Base-by-base conservation (phyloP, 73 alveolate genomes). In the Paramecium biaurelia region DNA sequence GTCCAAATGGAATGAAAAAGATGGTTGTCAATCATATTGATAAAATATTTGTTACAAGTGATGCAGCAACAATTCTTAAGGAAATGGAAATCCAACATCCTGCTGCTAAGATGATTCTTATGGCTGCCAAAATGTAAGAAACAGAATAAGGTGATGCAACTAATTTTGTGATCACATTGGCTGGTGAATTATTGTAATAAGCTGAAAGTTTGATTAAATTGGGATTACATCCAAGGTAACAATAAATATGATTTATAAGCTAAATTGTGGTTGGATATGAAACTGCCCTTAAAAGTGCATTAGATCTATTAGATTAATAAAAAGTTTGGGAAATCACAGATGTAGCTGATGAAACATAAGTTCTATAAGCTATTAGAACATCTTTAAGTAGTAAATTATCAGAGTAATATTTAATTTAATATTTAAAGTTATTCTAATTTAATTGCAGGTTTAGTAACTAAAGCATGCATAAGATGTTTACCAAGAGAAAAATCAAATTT, bases 1-100 rank as follows among this genome's bases (percentile, higher is more conserved):
- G 99, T 18, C 99, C 99, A 85, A 97, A 97, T 89, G 99, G 99
- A 43, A 97, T 97, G 99, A 97, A 98, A 93, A 98, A 98, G 93
- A 96, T 97, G 98, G 99, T 98, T 85, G 97, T 98, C 92, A 98
- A 97, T 93, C 98, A 96, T 93, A 93, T 97, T 47, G 99, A 98
- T 85, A 98, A 98, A 90, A 95, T 97, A 79, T 98, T 97, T 89
- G 98, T 98, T 57, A 98, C 99, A 79, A 94, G 98, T 92, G 99
- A 98, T 92, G 99, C 99, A 21, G 99, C 99, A 85, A 97, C 98
- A 45, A 96, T 97, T 87, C 92, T 97, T 90, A 70, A 89, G 85
- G 98, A 95, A 93, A 94, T 98, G 59, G 99, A 98, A 89, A 99
- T 98, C 20, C 93, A 97, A 84, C 99, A 98, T 92, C 99, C 99